phyloP scores from a whole-genome alignment of 1,139 yeast species.

The Magnusiomyces paraingens region DNA sequence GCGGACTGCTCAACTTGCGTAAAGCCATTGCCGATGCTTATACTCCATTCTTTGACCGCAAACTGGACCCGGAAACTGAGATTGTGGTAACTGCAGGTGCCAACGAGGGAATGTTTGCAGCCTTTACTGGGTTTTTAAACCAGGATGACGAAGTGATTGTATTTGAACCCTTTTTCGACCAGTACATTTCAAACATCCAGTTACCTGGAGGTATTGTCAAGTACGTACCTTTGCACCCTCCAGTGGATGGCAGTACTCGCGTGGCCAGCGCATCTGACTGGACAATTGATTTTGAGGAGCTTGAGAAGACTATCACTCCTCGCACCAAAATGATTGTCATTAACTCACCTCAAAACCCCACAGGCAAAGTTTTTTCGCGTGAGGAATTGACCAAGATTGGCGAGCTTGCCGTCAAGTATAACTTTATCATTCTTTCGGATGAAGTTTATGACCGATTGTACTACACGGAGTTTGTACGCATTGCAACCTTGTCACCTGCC shows the following conservation, averaged over 20 bases:
- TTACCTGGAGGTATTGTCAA: slow-evolving; percentile 88
- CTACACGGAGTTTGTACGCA: slow-evolving; percentile 69
- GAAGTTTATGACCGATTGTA: slow-evolving; percentile 92
- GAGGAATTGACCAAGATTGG: slow-evolving; percentile 74
- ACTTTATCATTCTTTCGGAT: slow-evolving; percentile 75
- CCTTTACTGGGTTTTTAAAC: slow-evolving; percentile 76
- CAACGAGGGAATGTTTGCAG: slow-evolving; percentile 85
- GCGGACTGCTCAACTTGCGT: slow-evolving; percentile 74
- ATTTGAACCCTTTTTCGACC: slow-evolving; percentile 97
- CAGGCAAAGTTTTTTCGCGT: slow-evolving; percentile 78
- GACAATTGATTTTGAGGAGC: slow-evolving; percentile 72
- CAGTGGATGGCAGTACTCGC: slow-evolving; percentile 58
- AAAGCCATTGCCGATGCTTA: slow-evolving; percentile 66
- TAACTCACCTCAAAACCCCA: slow-evolving; percentile 94
- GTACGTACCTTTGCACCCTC: slow-evolving; percentile 80
- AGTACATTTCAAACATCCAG: slow-evolving; percentile 88
- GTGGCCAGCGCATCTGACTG: slow-evolving; percentile 79
- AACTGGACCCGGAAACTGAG: slow-evolving; percentile 52
- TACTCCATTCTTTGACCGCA: slow-evolving; percentile 55
- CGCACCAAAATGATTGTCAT: slow-evolving; percentile 81
- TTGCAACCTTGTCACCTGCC: slow-evolving; percentile 77
- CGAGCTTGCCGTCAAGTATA: slow-evolving; percentile 71
- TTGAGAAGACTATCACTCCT: slow-evolving; percentile 59
- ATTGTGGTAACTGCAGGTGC: slow-evolving; percentile 92
- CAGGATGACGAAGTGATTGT: slow-evolving; percentile 94